phyloP scores from a whole-genome alignment of 169 alveolate species.

The Cryptosporidium tyzzeri region DNA sequence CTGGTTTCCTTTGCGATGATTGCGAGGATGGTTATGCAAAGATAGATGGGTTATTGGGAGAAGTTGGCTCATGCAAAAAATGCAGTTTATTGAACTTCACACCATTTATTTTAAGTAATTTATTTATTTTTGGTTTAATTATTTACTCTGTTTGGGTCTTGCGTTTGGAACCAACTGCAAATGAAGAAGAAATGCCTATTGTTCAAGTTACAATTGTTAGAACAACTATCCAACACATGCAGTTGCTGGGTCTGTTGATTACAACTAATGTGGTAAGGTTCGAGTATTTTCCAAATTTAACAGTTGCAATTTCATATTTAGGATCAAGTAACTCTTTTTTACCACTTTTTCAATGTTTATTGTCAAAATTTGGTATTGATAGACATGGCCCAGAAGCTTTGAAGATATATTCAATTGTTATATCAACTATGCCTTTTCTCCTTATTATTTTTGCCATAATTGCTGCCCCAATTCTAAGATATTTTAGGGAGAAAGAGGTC shows the following conservation, averaged over 20 bases:
- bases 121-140: constrained; percentile 13
- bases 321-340: constrained; percentile 3
- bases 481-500: constrained; percentile 55
- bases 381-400: constrained; percentile 7
- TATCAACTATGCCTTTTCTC: background rate
- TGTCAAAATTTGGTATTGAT: background rate
- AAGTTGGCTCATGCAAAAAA: constrained; percentile 16
- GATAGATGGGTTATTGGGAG: background rate
- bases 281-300: constrained; percentile 14
- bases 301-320: constrained; percentile 35
- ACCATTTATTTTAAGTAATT: constrained; percentile 8
- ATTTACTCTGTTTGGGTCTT: constrained; percentile 68
- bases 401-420: constrained; percentile 33
- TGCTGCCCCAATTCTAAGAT: constrained; percentile 50
- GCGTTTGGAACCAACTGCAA: constrained; percentile 76
- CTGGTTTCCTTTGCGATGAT: constrained; percentile 65
- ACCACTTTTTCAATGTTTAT: constrained; percentile 45
- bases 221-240: constrained; percentile 43
- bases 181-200: constrained; percentile 72
- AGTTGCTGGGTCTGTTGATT: constrained; percentile 23
- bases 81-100: constrained; percentile 26
- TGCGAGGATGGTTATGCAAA: constrained; percentile 61
- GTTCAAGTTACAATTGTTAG: constrained; percentile 48
- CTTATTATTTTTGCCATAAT: constrained; percentile 18
- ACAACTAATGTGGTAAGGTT: constrained; percentile 16